These are phyloP conservation scores for Eucalyptus lansdowneana DNA, from an alignment of 345 rosid species.

Conservation along the genomic window DNA sequence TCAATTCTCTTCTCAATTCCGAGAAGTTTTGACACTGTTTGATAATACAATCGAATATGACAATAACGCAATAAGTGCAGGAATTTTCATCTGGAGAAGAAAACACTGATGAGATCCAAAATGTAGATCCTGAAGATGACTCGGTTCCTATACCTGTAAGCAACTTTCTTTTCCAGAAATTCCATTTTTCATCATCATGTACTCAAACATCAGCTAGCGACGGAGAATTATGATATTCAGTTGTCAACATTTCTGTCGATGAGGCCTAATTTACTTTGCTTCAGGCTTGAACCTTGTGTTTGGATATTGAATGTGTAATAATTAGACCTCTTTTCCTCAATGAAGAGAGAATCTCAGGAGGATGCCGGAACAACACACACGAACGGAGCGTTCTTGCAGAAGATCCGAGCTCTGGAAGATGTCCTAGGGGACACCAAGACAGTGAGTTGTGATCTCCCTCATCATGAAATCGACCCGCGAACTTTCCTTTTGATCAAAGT, in stretches of 20 bases:
- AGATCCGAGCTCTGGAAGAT: constrained; percentile 8
- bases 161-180: neutral
- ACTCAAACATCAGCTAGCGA: neutral
- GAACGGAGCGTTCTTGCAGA: neutral
- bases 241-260: neutral
- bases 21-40: neutral
- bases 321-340: neutral
- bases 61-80: neutral
- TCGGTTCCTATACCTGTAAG: neutral
- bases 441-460: constrained; percentile 1
- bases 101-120: neutral
- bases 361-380: neutral
- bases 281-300: neutral
- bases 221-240: neutral
- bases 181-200: neutral
- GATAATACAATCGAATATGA: neutral
- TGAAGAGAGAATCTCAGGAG: neutral
- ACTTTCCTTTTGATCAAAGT: neutral
- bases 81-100: constrained; percentile 10
- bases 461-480: neutral
- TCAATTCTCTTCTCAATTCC: neutral
- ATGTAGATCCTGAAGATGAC: neutral
- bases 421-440: constrained; percentile 10
- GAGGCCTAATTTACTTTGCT: neutral
- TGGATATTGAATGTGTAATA: neutral